These are phyloP conservation scores for Xylogone sp. DNA, from an alignment of 2,329 filamentous ascomycete genomes.

Conservation along the genomic window DNA sequence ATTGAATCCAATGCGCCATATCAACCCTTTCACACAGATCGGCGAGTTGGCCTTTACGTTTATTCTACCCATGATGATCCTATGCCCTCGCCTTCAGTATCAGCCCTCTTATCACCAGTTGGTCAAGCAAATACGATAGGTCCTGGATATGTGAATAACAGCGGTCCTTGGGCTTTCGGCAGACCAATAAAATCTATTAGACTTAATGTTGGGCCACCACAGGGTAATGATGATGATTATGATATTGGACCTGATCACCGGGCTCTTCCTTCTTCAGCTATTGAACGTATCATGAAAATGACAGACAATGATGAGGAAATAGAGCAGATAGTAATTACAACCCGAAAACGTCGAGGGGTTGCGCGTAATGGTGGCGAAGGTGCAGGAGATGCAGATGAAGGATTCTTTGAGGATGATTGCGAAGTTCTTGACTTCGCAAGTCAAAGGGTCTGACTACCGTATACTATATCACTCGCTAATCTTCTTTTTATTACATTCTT, in stretches of 20 bases:
- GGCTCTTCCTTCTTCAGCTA: slow-evolving; percentile 58
- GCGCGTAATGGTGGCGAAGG: slow-evolving; percentile 40
- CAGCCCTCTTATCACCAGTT: slow-evolving; percentile 18
- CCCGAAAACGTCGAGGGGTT: slow-evolving; percentile 62
- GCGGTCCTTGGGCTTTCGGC: slow-evolving; percentile 56
- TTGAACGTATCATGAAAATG: slow-evolving; percentile 57
- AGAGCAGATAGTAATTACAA: slow-evolving; percentile 80
- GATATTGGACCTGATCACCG: slow-evolving; percentile 45
- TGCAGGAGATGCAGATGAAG: slow-evolving; percentile 55
- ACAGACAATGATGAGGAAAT: slow-evolving; percentile 47
- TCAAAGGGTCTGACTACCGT: slow-evolving; percentile 49
- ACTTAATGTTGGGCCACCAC: slow-evolving; percentile 48
- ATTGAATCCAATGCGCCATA: slow-evolving; percentile 96
- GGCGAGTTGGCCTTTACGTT: slow-evolving; percentile 73
- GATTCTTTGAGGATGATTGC: slow-evolving; percentile 90
- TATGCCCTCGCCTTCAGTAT: slow-evolving; percentile 19
- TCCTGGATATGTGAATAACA: slow-evolving; percentile 15
- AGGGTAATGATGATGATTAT: slow-evolving; percentile 48
- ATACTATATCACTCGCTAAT: neutral
- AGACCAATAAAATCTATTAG: slow-evolving; percentile 46
- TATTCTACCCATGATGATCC: slow-evolving; percentile 35
- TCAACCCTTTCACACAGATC: slow-evolving; percentile 92
- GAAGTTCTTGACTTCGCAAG: slow-evolving; percentile 87
- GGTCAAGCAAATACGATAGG: neutral
- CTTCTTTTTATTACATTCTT: neutral